phyloP scores from a whole-genome alignment of 306 rosid genomes.

The Inga oerstediana region DNA sequence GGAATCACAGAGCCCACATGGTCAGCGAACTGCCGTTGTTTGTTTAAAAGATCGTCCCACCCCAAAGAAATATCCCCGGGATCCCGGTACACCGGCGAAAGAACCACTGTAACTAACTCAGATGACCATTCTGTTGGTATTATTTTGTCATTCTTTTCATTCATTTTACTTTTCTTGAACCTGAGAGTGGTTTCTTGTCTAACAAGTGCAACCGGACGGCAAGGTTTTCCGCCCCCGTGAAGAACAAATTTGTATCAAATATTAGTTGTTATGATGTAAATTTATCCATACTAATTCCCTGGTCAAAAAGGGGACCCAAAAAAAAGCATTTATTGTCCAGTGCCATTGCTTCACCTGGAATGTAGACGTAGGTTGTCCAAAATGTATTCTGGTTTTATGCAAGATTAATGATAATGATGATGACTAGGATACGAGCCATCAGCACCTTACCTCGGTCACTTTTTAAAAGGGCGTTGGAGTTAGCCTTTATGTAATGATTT shows the following conservation, averaged over 20 bases:
- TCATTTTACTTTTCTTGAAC: constrained; percentile 3
- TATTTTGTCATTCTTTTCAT: constrained; percentile 8
- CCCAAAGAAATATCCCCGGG: constrained; percentile 77
- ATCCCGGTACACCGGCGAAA: constrained; percentile 85
- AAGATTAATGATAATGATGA: neutral
- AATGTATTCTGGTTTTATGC: neutral
- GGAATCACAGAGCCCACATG: constrained; percentile 80
- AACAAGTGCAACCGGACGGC: neutral
- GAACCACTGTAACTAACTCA: constrained; percentile 56
- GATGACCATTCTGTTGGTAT: constrained; percentile 26
- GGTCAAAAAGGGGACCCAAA: neutral
- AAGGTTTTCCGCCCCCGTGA: constrained; percentile 13
- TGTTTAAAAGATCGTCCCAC: constrained; percentile 68
- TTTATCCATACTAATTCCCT: neutral
- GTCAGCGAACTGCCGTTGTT: constrained; percentile 82
- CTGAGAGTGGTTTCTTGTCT: neutral
- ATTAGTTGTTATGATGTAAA: neutral
- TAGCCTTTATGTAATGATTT: neutral
- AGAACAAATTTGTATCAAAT: neutral
- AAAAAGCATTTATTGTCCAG: neutral
- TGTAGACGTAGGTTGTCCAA: neutral
- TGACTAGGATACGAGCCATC: neutral
- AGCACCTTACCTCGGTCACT: neutral
- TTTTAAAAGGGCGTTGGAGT: neutral
- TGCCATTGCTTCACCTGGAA: constrained; percentile 1